Conservation (phyloP, 1,284 basidiomycete genomes). For the Termitomyces sp. region DNA sequence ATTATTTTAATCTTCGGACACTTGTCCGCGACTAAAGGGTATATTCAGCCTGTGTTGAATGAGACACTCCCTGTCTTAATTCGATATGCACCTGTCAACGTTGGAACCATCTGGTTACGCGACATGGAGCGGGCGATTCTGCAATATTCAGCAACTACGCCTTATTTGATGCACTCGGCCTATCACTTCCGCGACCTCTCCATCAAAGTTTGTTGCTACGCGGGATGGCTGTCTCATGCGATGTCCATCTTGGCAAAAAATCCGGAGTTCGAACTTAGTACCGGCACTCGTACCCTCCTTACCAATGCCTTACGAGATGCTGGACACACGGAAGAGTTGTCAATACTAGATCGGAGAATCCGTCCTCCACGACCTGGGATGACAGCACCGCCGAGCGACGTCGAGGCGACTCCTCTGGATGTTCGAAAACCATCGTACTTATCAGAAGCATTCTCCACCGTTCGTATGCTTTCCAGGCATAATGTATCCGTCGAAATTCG, state of each 20-base stretch:
- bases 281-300: conserved; percentile 8
- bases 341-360: neutral
- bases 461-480: neutral
- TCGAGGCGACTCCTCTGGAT: neutral
- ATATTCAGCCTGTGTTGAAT: conserved; percentile 12
- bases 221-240: conserved; percentile 16
- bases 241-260: conserved; percentile 7
- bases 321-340: neutral
- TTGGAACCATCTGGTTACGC: conserved; percentile 8
- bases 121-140: conserved; percentile 10
- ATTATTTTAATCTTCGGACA: conserved; percentile 13
- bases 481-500: conserved; percentile 3
- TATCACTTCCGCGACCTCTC: conserved; percentile 10
- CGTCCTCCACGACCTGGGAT: neutral
- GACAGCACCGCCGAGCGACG: neutral
- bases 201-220: conserved; percentile 16
- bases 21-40: conserved; percentile 16
- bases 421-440: neutral
- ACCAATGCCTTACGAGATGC: conserved; percentile 1
- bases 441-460: neutral
- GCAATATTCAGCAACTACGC: neutral
- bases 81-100: conserved; percentile 7
- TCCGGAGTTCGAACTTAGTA: conserved; percentile 7
- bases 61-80: conserved; percentile 15
- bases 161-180: neutral